Base-by-base conservation (phyloP, 306 rosid genomes). In the Trifolium subterraneum region DNA sequence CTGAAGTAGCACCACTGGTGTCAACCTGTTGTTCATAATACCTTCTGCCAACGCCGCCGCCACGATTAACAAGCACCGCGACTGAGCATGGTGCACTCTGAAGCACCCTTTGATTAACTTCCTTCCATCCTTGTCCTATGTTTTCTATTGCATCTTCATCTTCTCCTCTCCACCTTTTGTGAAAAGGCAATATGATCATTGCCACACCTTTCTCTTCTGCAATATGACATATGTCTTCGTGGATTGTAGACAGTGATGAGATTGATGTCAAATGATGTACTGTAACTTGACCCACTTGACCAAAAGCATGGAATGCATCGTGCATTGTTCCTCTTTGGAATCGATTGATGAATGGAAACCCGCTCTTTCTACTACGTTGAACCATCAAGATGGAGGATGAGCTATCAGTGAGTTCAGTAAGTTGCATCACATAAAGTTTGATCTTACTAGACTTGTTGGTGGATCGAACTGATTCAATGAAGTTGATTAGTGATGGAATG, bases 301-400 rank as follows among this genome's bases (percentile, higher is more conserved):
- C 74, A 29, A 76, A 68, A 42, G 73, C 66, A n/a, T 68, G 75
- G 23, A 85, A 76, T n/a, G 88, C 78, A 23, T 85, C 82, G 1
- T 76, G 75, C 70, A 15, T 44, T 1, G 68, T 54, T 18, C 73
- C 75, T 76, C 52, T 39, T n/a, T 47, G 69, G 66, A 61, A 44
- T 5, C 80, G 63, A 64, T 75, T 71, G 65, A 71, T 68, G 45
- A 72, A 15, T 12, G 84, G 86, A 48, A 82, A 79, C 12, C 88
- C 88, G 0, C 83, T 76, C 71, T 50, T 79, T 2, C 84, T 50
- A 8, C 47, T 64, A 9, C 78, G 64, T 72, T 63, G 88, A 71
- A 79, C 86, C 84, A 79, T 82, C 61, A 82, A 65, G 50, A 85
- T 85, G 63, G 88, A 85, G 38, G 88, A 82, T 2, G 88, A 75